Evolutionary conservation across 805 yeast genomes (phyloP).

Genomic region (Nakazawaea wickerhamii): DNA sequence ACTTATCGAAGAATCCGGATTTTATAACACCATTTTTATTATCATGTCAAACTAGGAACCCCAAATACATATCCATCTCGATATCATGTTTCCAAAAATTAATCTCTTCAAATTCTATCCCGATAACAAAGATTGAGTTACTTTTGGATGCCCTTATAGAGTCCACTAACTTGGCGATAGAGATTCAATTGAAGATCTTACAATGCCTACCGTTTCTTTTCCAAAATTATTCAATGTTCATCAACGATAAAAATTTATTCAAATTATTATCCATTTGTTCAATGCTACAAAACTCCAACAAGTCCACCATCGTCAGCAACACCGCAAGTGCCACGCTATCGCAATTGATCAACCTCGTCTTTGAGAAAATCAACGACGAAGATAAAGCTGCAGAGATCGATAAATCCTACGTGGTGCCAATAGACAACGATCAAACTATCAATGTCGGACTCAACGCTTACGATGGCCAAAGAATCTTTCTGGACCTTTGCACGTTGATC

Average conservation of each 20-base stretch:
- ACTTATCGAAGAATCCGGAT: conserved; percentile 40
- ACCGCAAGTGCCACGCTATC: conserved; percentile 93
- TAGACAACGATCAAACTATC: conserved; percentile 39
- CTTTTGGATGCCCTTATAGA: conserved; percentile 66
- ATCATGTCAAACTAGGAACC: conserved; percentile 70
- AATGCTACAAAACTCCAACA: conserved; percentile 60
- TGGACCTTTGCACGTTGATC: conserved; percentile 66
- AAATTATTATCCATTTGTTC: conserved; percentile 66
- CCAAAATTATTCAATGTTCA: conserved; percentile 51
- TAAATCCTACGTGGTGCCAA: conserved; percentile 27
- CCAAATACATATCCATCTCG: conserved; percentile 66
- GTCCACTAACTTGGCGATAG: conserved; percentile 70
- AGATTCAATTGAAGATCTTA: conserved; percentile 78
- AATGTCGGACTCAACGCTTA: conserved; percentile 48
- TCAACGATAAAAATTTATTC: conserved; percentile 52
- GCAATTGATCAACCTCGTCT: conserved; percentile 73
- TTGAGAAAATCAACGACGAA: conserved; percentile 54
- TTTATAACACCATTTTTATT: conserved; percentile 65
- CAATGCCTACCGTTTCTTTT: conserved; percentile 77
- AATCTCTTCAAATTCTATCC: conserved; percentile 48
- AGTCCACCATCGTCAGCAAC: conserved; percentile 72
- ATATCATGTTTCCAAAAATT: conserved; percentile 66
- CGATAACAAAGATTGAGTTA: conserved; percentile 43
- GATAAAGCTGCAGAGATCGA: conserved; percentile 24
- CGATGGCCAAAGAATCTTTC: conserved; percentile 67